Percentiles rank a stretch among this genome's conserved stretches.
Evolutionary conservation across 2,329 filamentous ascomycete genomes (phyloP).

Genomic region (Penicillium frequentans): DNA sequence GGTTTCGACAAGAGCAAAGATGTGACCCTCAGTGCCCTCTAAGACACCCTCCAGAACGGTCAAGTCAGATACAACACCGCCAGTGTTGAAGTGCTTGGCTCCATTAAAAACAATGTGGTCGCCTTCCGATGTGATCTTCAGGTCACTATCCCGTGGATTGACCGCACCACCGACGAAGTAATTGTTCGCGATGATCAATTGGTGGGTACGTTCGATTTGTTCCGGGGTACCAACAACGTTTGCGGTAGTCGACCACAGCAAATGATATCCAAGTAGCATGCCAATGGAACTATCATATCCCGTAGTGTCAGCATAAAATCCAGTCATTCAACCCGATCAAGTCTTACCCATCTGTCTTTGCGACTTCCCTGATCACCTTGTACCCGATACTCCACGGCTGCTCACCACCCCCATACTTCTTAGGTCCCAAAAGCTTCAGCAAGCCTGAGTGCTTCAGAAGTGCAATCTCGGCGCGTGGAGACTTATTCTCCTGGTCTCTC

Average conservation of each 20-base stretch:
- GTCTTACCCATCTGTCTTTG: slow-evolving; percentile 61
- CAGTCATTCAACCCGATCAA: not conserved
- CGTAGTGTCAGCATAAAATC: not conserved
- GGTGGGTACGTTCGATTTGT: slow-evolving; percentile 58
- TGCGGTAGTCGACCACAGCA: slow-evolving; percentile 63
- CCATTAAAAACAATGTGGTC: slow-evolving; percentile 61
- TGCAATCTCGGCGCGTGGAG: slow-evolving; percentile 52
- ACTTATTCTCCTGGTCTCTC: slow-evolving; percentile 54
- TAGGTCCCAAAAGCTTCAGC: slow-evolving; percentile 52
- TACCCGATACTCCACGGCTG: slow-evolving; percentile 58
- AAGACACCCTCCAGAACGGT: slow-evolving; percentile 65
- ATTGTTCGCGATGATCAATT: slow-evolving; percentile 62
- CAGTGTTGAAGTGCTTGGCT: slow-evolving; percentile 67
- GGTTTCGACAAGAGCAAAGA: slow-evolving; percentile 63
- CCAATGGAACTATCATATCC: slow-evolving; percentile 53
- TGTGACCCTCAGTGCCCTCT: slow-evolving; percentile 59
- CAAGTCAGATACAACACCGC: slow-evolving; percentile 65
- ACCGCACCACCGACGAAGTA: slow-evolving; percentile 67
- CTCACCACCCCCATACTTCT: slow-evolving; percentile 54
- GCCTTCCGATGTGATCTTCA: slow-evolving; percentile 57
- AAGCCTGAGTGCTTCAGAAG: slow-evolving; percentile 55
- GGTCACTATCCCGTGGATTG: slow-evolving; percentile 64
- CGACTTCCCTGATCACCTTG: slow-evolving; percentile 61
- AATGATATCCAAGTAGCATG: slow-evolving; percentile 65
- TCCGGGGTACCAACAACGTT: slow-evolving; percentile 61